Conservation (phyloP, 176 grass and related monocot species). For the Calamus simplicifolius region DNA sequence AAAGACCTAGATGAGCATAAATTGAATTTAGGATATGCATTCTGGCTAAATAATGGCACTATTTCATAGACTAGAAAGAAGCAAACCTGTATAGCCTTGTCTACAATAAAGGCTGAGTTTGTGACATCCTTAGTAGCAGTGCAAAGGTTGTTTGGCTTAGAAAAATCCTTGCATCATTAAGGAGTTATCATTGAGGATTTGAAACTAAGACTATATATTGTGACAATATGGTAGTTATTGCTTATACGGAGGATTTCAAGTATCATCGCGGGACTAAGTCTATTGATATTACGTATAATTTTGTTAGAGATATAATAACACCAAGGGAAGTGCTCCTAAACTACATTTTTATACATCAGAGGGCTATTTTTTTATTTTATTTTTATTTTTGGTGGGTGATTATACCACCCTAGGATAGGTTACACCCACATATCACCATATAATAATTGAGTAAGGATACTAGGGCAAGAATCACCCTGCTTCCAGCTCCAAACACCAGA, state of each 20-base stretch:
- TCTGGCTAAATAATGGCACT: neutral
- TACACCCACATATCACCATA: no score
- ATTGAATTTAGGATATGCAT: neutral
- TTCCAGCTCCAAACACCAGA: no score
- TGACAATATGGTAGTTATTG: neutral
- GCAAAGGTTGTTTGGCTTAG: neutral
- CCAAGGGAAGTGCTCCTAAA: neutral
- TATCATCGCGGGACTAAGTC: neutral
- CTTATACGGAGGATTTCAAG: neutral
- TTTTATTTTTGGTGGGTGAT: no score
- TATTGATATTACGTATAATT: neutral
- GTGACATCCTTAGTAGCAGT: neutral
- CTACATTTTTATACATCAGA: neutral
- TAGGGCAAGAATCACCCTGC: no score
- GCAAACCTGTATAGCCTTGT: neutral
- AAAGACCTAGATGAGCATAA: neutral
- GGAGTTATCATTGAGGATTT: no score
- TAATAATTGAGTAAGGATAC: no score
- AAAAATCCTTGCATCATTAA: neutral
- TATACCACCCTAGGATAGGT: no score
- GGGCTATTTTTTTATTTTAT: neutral
- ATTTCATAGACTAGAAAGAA: neutral
- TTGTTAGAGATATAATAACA: neutral
- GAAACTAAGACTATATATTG: neutral
- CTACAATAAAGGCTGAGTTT: neutral